Percentiles rank a stretch among this genome's conserved stretches.
Conservation (phyloP, 2,329 filamentous ascomycete species). For the Epichloe festucae region DNA sequence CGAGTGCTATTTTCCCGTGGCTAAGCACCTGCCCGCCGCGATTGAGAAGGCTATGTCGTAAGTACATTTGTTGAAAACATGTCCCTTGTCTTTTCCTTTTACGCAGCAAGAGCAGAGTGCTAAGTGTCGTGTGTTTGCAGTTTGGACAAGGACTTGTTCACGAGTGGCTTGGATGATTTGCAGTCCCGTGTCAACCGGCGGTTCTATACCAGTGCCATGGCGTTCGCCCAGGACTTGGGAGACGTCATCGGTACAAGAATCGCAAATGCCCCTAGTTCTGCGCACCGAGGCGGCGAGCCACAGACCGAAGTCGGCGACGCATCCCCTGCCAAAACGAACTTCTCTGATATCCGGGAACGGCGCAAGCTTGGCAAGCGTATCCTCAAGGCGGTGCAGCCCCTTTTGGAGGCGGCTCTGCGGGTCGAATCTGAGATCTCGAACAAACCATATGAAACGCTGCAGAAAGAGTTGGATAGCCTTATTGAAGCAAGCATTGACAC, state of each 20-base stretch:
- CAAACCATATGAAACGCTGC: constrained; percentile 54
- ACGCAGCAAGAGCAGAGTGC: neutral
- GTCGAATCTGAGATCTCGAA: constrained; percentile 73
- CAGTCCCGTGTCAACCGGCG: constrained; percentile 40
- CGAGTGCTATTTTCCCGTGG: constrained; percentile 81
- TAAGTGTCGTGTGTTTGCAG: constrained; percentile 30
- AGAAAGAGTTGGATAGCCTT: constrained; percentile 61
- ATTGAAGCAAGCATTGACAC: constrained; percentile 54
- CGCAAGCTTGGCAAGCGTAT: constrained; percentile 83
- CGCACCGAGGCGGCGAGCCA: constrained; percentile 8
- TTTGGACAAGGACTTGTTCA: constrained; percentile 51
- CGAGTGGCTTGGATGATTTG: constrained; percentile 34
- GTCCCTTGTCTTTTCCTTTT: neutral
- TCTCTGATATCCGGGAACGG: constrained; percentile 62
- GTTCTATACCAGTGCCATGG: constrained; percentile 43
- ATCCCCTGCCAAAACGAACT: constrained; percentile 39
- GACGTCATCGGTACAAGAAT: constrained; percentile 41
- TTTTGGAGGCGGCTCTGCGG: constrained; percentile 60
- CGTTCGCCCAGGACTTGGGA: constrained; percentile 45
- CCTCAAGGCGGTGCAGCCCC: constrained; percentile 66
- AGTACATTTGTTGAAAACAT: constrained; percentile 24
- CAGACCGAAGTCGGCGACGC: constrained; percentile 27
- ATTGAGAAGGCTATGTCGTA: constrained; percentile 71
- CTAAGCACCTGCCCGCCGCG: constrained; percentile 61
- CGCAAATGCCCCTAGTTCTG: constrained; percentile 15